phyloP scores from a whole-genome alignment of 164 flowering plant genomes.

The Cinnamomum chago region DNA sequence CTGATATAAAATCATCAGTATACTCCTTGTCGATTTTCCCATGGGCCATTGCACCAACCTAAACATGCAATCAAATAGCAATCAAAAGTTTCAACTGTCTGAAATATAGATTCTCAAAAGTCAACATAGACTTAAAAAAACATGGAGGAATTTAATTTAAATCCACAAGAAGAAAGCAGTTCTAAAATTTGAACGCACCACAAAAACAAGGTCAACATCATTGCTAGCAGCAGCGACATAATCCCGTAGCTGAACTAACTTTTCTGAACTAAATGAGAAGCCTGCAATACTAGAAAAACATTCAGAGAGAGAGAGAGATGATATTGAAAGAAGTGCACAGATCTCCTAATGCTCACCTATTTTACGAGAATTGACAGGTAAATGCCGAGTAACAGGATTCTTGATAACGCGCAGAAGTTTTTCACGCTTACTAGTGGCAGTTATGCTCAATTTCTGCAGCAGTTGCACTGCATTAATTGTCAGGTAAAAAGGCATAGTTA shows the following conservation, averaged over 20 bases:
- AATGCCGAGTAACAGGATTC: slow-evolving; percentile 82
- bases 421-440: slow-evolving; percentile 67
- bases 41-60: slow-evolving; percentile 92
- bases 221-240: slow-evolving; percentile 41
- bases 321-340: background rate
- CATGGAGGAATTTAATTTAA: background rate
- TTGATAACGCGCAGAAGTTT: slow-evolving; percentile 75
- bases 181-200: slow-evolving; percentile 42
- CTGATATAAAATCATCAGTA: slow-evolving; percentile 58
- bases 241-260: slow-evolving; percentile 45
- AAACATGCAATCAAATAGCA: slow-evolving; percentile 8
- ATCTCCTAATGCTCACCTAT: slow-evolving; percentile 49
- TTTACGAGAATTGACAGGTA: slow-evolving; percentile 67
- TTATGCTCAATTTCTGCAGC: slow-evolving; percentile 67
- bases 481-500: background rate
- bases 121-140: background rate
- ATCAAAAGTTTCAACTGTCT: background rate
- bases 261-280: slow-evolving; percentile 73
- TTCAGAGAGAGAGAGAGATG: background rate
- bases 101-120: background rate
- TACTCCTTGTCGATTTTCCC: slow-evolving; percentile 58
- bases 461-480: slow-evolving; percentile 61
- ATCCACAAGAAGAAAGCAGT: background rate
- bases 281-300: slow-evolving; percentile 40
- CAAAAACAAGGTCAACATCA: slow-evolving; percentile 67